These are phyloP conservation scores for Pleurotus pulmonarius DNA, from an alignment of 768 basidiomycete genomes.

Conservation along the genomic window DNA sequence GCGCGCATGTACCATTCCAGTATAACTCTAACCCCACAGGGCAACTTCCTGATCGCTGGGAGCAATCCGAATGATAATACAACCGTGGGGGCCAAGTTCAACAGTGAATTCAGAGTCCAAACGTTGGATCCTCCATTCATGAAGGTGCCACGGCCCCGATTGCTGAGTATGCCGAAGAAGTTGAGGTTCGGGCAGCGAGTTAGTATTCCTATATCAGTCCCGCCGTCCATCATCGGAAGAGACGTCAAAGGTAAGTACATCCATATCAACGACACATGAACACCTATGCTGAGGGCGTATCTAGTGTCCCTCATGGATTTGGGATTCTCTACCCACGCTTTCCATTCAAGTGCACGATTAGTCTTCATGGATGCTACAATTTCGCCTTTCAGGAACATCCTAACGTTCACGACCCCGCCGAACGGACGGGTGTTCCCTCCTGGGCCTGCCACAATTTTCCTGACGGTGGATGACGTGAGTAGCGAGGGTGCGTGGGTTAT, in stretches of 20 bases:
- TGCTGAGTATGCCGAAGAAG: slow-evolving; percentile 21
- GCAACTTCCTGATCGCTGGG: slow-evolving; percentile 16
- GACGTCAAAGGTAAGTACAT: not conserved
- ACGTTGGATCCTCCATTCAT: slow-evolving; percentile 28
- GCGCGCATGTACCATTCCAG: slow-evolving; percentile 62
- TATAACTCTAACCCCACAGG: slow-evolving; percentile 52
- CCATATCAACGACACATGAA: not conserved
- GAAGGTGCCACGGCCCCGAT: slow-evolving; percentile 16
- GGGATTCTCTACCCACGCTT: slow-evolving; percentile 28
- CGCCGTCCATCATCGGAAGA: not conserved
- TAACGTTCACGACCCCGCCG: slow-evolving; percentile 28
- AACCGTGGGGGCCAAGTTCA: slow-evolving; percentile 8
- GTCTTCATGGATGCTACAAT: slow-evolving; percentile 26
- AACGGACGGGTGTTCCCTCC: slow-evolving; percentile 29
- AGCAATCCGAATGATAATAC: slow-evolving; percentile 5
- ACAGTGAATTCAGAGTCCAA: slow-evolving; percentile 26
- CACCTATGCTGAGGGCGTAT: not conserved
- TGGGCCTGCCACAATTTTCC: slow-evolving; percentile 16
- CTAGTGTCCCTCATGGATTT: slow-evolving; percentile 27
- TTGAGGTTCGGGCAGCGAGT: slow-evolving; percentile 21
- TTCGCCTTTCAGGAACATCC: slow-evolving; percentile 19
- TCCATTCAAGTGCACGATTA: slow-evolving; percentile 25
- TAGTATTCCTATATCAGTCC: not conserved
- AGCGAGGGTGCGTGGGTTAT: slow-evolving; percentile 9
- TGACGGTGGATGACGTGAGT: slow-evolving; percentile 7